Evolutionary conservation across 2,329 filamentous ascomycete genomes (phyloP), one percentile per base, ranked within the genome.

Genomic region (Camillea tinctor): DNA sequence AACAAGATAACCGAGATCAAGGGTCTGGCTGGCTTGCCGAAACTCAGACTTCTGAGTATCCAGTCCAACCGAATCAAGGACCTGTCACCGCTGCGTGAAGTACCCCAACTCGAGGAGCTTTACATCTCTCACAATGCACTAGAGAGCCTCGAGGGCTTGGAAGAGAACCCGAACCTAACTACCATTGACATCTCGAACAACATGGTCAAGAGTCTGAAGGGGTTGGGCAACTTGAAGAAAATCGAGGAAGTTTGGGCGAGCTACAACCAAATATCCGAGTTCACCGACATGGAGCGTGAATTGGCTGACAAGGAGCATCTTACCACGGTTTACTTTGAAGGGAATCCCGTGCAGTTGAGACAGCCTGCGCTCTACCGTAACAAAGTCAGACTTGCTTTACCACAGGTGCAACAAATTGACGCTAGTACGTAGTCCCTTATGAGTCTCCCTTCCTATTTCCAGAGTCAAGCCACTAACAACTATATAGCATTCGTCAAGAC

Each of bases 61-160:
- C 95, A 98, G 77, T 95, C 93, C 49, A 99, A 99, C 80, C 90
- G 95, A 55, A 90, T 99, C 67, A 88, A 86, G 59, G 84, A 88
- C 64, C 84, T 99, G 17, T 81, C 86, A 11, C 92, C 92, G 2
- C 84, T 99, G 19, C 84, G 84, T n/a, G 80, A 86, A 9, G 85
- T 94, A 1, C 83, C 86, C 4, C 85, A 87, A 54, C 87, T 99
- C 0, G 92, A 97, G 76, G 95, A 99, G 76, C 84, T 99, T 13
- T 97, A 99, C 77, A 89, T 98, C 66, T 96, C 93, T 4, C 92
- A 99, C 81, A 99, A 99, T 74, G 86, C 89, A n/a, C 82, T 99
- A 52, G 88, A 88, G 19, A 86, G 87, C 1, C 82, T 98, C 11
- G 83, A 86, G 1, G 93, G 93, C 0, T 81, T 98, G 2, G 85